Evolutionary conservation across 176 grass and related monocot genomes (phyloP).

Genomic region (Pharus latifolius): DNA sequence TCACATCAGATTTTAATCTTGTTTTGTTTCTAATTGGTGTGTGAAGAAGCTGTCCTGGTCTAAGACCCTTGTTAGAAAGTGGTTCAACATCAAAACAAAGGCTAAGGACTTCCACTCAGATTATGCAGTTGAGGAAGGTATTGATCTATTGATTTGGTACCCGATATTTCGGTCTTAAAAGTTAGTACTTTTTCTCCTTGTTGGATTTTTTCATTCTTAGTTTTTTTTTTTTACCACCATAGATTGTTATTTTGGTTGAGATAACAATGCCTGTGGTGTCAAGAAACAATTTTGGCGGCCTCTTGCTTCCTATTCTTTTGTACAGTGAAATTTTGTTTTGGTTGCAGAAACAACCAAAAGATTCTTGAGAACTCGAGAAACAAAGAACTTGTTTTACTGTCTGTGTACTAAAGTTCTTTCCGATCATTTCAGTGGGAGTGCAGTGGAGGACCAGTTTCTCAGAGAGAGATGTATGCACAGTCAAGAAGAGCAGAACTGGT

Average conservation of each 20-base stretch:
- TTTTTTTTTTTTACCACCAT: background rate
- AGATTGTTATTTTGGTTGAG: background rate
- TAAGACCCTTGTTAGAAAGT: constrained; percentile 83
- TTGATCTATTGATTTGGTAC: background rate
- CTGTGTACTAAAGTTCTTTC: constrained; percentile 4
- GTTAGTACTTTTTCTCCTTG: background rate
- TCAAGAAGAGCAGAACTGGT: constrained; percentile 92
- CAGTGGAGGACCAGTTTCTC: constrained; percentile 61
- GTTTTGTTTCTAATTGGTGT: constrained; percentile 21
- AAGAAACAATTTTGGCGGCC: background rate
- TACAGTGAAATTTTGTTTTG: background rate
- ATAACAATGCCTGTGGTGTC: constrained; percentile 3
- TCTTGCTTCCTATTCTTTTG: constrained; percentile 4
- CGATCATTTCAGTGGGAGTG: constrained; percentile 43
- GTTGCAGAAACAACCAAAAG: constrained; percentile 24
- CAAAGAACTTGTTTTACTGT: constrained; percentile 3
- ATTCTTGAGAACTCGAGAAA: constrained; percentile 2
- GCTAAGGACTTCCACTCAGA: constrained; percentile 66
- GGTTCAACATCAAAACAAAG: constrained; percentile 95
- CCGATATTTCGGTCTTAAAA: background rate
- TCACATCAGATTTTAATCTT: constrained; percentile 4
- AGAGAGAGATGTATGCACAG: constrained; percentile 69
- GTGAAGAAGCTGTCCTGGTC: constrained; percentile 82
- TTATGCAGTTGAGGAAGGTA: constrained; percentile 57
- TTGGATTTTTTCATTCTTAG: background rate